phyloP scores from a whole-genome alignment of 2,329 filamentous ascomycete genomes.

The Waltergamsia citrina region DNA sequence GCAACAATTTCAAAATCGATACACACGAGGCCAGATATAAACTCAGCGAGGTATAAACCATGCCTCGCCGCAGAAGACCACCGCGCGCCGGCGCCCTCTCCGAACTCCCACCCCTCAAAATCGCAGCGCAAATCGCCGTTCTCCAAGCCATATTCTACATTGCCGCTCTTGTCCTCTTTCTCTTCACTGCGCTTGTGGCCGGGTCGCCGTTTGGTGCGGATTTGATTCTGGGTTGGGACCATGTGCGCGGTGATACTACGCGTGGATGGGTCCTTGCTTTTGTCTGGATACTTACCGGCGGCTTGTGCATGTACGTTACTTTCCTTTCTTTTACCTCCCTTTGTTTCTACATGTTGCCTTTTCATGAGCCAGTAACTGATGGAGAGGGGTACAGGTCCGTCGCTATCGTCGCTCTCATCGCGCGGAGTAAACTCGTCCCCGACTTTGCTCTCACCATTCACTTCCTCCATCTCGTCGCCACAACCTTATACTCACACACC shows the following conservation, averaged over 20 bases:
- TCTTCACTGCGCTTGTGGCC: slow-evolving; percentile 50
- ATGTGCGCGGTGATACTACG: slow-evolving; percentile 51
- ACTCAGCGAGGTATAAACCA: no score
- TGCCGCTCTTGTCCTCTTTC: slow-evolving; percentile 38
- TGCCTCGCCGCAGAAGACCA: slow-evolving; percentile 47
- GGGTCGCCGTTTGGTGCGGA: slow-evolving; percentile 43
- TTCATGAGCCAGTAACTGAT: background rate
- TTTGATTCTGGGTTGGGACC: slow-evolving; percentile 47
- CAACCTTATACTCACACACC: slow-evolving; percentile 67
- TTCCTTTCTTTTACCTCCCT: slow-evolving; percentile 4
- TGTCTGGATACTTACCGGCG: slow-evolving; percentile 47
- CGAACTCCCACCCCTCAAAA: slow-evolving; percentile 51
- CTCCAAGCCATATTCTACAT: slow-evolving; percentile 48
- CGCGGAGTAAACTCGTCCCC: slow-evolving; percentile 85
- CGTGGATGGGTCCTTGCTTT: slow-evolving; percentile 51
- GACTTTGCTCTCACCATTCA: slow-evolving; percentile 91
- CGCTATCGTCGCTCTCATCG: slow-evolving; percentile 73
- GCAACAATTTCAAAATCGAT: no score
- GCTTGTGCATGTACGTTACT: slow-evolving; percentile 36
- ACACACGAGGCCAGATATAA: no score
- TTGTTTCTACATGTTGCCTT: slow-evolving; percentile 1
- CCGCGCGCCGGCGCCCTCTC: slow-evolving; percentile 50
- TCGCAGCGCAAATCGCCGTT: slow-evolving; percentile 47
- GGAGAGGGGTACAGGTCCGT: slow-evolving; percentile 69
- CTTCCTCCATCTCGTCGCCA: slow-evolving; percentile 69